Evolutionary conservation across 2,329 filamentous ascomycete species (phyloP).

Genomic region (Ascochyta fabae): DNA sequence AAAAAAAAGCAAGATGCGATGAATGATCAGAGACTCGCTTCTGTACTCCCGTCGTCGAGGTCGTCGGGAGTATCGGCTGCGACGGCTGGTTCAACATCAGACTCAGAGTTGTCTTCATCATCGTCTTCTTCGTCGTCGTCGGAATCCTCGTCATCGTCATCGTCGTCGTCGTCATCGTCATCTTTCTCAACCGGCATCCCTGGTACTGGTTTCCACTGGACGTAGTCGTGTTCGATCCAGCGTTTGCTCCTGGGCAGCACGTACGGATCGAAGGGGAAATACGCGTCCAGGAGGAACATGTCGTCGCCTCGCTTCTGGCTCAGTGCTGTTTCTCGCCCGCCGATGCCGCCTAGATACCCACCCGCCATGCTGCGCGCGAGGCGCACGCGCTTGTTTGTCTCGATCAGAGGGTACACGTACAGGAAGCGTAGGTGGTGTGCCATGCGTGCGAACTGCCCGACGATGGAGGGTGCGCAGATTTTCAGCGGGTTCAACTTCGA

Average conservation of each 20-base stretch:
- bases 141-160: constrained; percentile 38
- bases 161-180: constrained; percentile 34
- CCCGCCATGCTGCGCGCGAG: constrained; percentile 72
- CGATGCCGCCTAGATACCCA: constrained; percentile 52
- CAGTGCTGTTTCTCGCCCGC: constrained; percentile 62
- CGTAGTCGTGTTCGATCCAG: constrained; percentile 74
- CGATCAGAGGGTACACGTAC: constrained; percentile 86
- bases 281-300: constrained; percentile 85
- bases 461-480: constrained; percentile 88
- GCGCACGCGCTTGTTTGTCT: constrained; percentile 89
- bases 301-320: constrained; percentile 70
- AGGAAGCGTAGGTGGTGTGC: constrained; percentile 85
- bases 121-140: constrained; percentile 45
- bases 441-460: constrained; percentile 88
- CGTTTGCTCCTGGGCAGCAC: constrained; percentile 83
- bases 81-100: background rate
- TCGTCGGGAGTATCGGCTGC: constrained; percentile 3
- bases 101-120: constrained; percentile 35
- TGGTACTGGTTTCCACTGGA: constrained; percentile 47
- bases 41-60: constrained; percentile 22
- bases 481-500: constrained; percentile 93
- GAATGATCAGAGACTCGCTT: constrained; percentile 10
- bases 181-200: constrained; percentile 53
- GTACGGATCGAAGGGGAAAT: constrained; percentile 98
- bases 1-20: background rate